Conservation (phyloP, 345 rosid species). For the Salix purpurea region DNA sequence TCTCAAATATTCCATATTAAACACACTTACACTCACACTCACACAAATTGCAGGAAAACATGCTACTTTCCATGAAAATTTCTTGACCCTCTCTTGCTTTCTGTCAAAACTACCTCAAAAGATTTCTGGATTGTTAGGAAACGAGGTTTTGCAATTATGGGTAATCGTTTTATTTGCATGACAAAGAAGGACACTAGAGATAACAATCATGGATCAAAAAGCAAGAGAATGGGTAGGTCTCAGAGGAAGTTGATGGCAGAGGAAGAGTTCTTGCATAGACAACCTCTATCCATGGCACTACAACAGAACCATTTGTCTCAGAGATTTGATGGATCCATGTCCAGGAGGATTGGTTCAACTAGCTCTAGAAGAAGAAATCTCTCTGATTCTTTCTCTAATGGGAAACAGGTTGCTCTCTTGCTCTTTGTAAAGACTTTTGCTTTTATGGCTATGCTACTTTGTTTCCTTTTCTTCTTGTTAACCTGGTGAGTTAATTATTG, state of each 20-base stretch:
- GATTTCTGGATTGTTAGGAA: not conserved
- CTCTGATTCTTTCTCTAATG: conserved; percentile 68
- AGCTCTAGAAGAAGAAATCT: conserved; percentile 62
- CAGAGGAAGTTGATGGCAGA: conserved; percentile 80
- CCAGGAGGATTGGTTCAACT: conserved; percentile 77
- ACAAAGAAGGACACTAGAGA: conserved; percentile 56
- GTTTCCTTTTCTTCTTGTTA: not conserved
- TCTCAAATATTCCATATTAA: not conserved
- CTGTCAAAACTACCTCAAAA: not conserved
- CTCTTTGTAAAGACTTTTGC: not conserved
- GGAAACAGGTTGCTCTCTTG: conserved; percentile 52
- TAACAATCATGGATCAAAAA: conserved; percentile 52
- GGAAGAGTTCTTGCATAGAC: conserved; percentile 84
- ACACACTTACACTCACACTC: no score
- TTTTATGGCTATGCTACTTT: not conserved
- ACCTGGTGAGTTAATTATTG: not conserved
- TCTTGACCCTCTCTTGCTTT: conserved; percentile 1
- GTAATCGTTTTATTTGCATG: conserved; percentile 72
- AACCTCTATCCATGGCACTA: conserved; percentile 90
- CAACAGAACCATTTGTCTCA: conserved; percentile 87
- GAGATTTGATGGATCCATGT: conserved; percentile 97
- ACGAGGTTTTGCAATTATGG: conserved; percentile 46
- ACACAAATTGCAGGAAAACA: not conserved
- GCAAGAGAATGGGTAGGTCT: conserved; percentile 75
- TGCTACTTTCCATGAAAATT: not conserved